These are phyloP conservation scores for Podila verticillata DNA, from an alignment of 192 early-diverging fungal species.

Conservation along the genomic window DNA sequence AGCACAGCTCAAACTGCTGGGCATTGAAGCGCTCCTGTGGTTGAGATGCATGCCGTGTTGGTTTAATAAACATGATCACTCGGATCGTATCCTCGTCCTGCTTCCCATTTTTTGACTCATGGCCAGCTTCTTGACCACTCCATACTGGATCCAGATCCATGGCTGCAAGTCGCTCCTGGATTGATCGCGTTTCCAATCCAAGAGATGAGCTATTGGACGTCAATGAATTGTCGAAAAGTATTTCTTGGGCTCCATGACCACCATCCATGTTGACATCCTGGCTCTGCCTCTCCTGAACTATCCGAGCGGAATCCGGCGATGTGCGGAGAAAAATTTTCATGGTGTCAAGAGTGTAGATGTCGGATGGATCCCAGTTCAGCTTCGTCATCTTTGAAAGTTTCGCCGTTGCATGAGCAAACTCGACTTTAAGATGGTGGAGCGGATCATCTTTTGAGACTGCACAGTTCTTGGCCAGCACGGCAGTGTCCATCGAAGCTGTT, in stretches of 20 bases:
- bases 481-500: slow-evolving; percentile 17
- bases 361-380: slow-evolving; percentile 42
- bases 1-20: slow-evolving; percentile 36
- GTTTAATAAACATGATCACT: slow-evolving; percentile 54
- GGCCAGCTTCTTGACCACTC: background rate
- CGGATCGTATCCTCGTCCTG: slow-evolving; percentile 23
- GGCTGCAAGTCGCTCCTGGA: slow-evolving; percentile 14
- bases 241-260: too few species aligned
- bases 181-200: background rate
- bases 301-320: background rate
- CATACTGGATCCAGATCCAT: slow-evolving; percentile 41
- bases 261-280: too few species aligned
- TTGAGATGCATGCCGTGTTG: slow-evolving; percentile 41
- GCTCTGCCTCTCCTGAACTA: too few species aligned
- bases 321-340: slow-evolving; percentile 18
- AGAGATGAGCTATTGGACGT: background rate
- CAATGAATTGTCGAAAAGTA: background rate
- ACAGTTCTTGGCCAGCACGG: slow-evolving; percentile 20
- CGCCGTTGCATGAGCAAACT: slow-evolving; percentile 29
- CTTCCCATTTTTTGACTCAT: background rate
- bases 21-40: slow-evolving; percentile 25
- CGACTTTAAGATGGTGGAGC: slow-evolving; percentile 42
- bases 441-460: slow-evolving; percentile 43
- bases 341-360: slow-evolving; percentile 43
- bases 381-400: slow-evolving; percentile 30